Evolutionary conservation across 345 rosid species (phyloP), one percentile per base, ranked within the genome.

Genomic region (Populus ilicifolia): DNA sequence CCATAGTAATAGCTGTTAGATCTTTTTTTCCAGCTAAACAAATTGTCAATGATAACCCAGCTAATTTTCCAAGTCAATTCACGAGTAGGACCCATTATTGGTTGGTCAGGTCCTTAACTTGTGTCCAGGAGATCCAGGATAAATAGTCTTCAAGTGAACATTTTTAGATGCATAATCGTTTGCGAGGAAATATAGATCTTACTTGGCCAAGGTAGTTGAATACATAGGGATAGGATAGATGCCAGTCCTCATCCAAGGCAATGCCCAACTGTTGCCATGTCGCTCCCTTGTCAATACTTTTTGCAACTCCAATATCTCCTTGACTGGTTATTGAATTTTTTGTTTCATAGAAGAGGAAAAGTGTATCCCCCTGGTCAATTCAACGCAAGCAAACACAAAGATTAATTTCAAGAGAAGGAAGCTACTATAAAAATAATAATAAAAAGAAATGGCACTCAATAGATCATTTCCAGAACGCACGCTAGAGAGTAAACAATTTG

Each of bases 211-310:
- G 89, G 84, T 90, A 88, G 75, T 87, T 78, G 75, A 96, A 96
- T 30, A 96, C 90, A 59, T 90, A 96, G 2, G 99, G 99, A 80
- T 79, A 96, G 18, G 99, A 96, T 78, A 94, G 90, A 75, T 96
- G 99, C 98, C 99, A 94, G 48, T 91, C 87, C 85, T 96, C 99
- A 74, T 96, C 97, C 85, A 96, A 82, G 65, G 94, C 98, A 69
- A 91, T 83, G 41, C 99, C 99, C 83, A 96, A 82, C 77, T 90
- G 93, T 74, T 91, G 83, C 99, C 99, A 96, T 5, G 97, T 90
- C 13, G 94, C 98, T 80, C 99, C 97, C 67, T 89, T 88, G 61
- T 96, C 97, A 2, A 75, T 70, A 82, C 99, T 96, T 73, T 84
- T 85, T 35, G 99, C 93, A 52, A 91, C 97, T 71, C 90, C 99